Evolutionary conservation across 1,284 basidiomycete genomes (phyloP).

Genomic region (Rugosomyces carneus): DNA sequence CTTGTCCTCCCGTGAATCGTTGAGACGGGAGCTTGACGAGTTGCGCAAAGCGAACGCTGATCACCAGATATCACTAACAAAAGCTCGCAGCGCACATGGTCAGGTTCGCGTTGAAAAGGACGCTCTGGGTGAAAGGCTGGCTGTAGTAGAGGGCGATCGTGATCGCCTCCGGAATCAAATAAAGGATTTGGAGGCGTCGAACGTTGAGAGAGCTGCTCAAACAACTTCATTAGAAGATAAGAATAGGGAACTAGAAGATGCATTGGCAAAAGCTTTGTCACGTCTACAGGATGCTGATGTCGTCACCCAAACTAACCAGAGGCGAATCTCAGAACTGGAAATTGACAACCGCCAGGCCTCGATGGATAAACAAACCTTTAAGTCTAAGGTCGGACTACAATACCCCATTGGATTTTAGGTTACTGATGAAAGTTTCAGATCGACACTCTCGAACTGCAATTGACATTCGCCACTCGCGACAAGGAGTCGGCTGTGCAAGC

Average conservation of each 20-base stretch:
- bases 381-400: conserved; percentile 46
- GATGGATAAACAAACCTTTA: conserved; percentile 49
- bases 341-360: conserved; percentile 45
- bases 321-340: conserved; percentile 57
- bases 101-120: conserved; percentile 81
- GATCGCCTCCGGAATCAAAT: conserved; percentile 49
- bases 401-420: conserved; percentile 3
- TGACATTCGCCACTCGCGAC: conserved; percentile 50
- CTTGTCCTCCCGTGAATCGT: conserved; percentile 44
- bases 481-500: conserved; percentile 50
- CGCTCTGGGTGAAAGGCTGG: conserved; percentile 53
- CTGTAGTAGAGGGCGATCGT: conserved; percentile 55
- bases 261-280: conserved; percentile 60
- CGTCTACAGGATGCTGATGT: conserved; percentile 68
- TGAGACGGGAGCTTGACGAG: conserved; percentile 62
- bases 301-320: conserved; percentile 48
- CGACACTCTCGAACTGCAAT: conserved; percentile 52
- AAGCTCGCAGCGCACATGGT: conserved; percentile 69
- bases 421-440: conserved; percentile 35
- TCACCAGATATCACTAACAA: conserved; percentile 62
- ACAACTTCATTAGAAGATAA: conserved; percentile 43
- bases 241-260: conserved; percentile 60
- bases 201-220: conserved; percentile 40
- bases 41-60: conserved; percentile 60
- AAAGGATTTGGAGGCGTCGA: conserved; percentile 46